Base-by-base conservation (phyloP, 805 yeast species). In the Yarrowia deformans region DNA sequence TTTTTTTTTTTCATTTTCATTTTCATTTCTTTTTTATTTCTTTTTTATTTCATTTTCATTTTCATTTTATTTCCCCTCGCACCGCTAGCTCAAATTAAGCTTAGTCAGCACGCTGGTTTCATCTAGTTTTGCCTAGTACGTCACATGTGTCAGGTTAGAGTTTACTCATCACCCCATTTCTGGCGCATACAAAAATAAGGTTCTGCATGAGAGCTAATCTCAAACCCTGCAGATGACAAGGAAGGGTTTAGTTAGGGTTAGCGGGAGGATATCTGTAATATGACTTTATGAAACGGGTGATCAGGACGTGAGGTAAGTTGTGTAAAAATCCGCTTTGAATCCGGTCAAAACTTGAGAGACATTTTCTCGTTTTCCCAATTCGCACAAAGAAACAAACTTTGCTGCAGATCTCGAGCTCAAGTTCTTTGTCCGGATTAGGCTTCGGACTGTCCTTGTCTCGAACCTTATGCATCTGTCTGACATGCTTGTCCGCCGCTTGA, bases 401-500 rank as follows among this genome's bases (percentile, higher is more conserved):
- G 42, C 42, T 52, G 32, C 60, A 54, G 60, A 54, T 54, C 60
- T 54, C 32, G 32, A 52, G 39, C 34, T 2, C 8, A 8, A 5
- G 29, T 29, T 40, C 63, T 56, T 56, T 40, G 48, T 56, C 48
- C 48, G 58, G 3, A 39, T 39, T 39, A 54, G 45, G 60, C 34
- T 54, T 54, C 34, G 19, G 60, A 8, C 23, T 19, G 43, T 23
- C 14, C 35, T 18, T 35, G 34, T 54, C 45, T 19, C n/a, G 19
- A 54, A 54, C 40, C 19, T n/a, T 40, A 39, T 29, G 16, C 63
- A 19, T 40, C 35, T 39, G 39, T 39, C 60, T 39, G 19, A 46
- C 61, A 29, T 37, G 63, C 63, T 56, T 56, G 63, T 56, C 37
- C 48, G 48, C 63, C 63, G 63, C 63, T 56, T 56, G 63, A 56